Base-by-base conservation (phyloP, 306 rosid species). In the Crataegus laevigata region DNA sequence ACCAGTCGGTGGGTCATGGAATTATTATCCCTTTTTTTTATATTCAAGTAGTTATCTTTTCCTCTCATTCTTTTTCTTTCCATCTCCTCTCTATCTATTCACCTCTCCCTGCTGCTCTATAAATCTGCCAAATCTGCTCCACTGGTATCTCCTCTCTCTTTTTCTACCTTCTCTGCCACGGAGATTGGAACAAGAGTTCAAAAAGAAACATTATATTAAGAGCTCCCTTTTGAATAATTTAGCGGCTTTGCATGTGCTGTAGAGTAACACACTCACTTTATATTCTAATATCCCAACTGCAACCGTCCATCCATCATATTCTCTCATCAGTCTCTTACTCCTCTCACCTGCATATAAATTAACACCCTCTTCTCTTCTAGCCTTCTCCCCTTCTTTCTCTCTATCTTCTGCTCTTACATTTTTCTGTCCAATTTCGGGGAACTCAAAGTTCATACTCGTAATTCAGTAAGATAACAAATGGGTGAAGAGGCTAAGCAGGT, bases 401-500 rank as follows among this genome's bases (percentile, higher is more conserved):
- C 28, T 30, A 19, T 43, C 42, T 36, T 38, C 22, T 18, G 57
- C 59, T 73, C 47, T 51, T 50, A 52, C 43, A 18, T 65, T 69
- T 50, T 42, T 47, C 59, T 38, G 50, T 59, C 54, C 58, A 61
- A 74, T 60, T 82, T 81, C 65, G 78, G 63, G 34, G 9, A 21
- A 29, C 3, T 25, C 4, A 11, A n/a, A 1, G 38, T 72, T 72
- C 54, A 36, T 24, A 19, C 21, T 77, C 69, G 73, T 22, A 5
- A 54, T 58, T 83, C 64, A 70, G 47, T 73, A 34, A 65, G 6
- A 40, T 57, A 57, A 55, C 60, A 82, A 68, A 93, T 93, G 98
- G 97, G 94, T 29, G 91, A 85, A 84, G 94, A 84, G 82, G 84
- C 77, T 75, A 88, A 91, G 81, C 96, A 78, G 87, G 98, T 93